These are phyloP conservation scores for Kodamaea ohmeri DNA, from an alignment of 1,139 yeast genomes.

Conservation along the genomic window DNA sequence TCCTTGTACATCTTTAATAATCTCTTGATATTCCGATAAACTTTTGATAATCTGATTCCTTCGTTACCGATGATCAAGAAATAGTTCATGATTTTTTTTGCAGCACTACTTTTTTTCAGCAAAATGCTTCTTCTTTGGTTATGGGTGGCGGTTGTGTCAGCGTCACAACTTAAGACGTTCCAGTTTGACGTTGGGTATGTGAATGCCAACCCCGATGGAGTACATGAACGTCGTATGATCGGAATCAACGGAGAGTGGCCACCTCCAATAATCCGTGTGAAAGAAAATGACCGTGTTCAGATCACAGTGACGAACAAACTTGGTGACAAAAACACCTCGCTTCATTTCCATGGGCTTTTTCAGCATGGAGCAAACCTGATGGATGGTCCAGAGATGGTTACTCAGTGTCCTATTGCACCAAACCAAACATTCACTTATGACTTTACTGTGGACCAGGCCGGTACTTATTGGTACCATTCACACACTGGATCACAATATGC, in stretches of 20 bases:
- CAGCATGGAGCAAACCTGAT: conserved; percentile 58
- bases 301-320: conserved; percentile 60
- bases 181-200: conserved; percentile 56
- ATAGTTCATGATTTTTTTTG: background rate
- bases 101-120: background rate
- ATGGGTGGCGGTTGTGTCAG: conserved; percentile 11
- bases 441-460: conserved; percentile 66
- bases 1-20: too few relatives aligned
- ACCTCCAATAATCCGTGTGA: conserved; percentile 63
- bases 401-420: conserved; percentile 76
- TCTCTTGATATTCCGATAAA: too few relatives aligned
- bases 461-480: conserved; percentile 83
- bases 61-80: too few relatives aligned
- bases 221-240: conserved; percentile 47
- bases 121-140: conserved; percentile 3
- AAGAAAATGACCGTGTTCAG: conserved; percentile 59
- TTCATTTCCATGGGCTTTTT: conserved; percentile 77
- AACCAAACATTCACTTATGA: conserved; percentile 62
- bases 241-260: conserved; percentile 77
- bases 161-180: conserved; percentile 50
- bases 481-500: conserved; percentile 75
- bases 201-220: conserved; percentile 65
- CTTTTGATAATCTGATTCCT: too few relatives aligned
- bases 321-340: conserved; percentile 51
- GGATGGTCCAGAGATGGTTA: conserved; percentile 79